Evolutionary conservation across 1,284 basidiomycete species (phyloP), one percentile per base, ranked within the genome.

Genomic region (Boletellus sp.): DNA sequence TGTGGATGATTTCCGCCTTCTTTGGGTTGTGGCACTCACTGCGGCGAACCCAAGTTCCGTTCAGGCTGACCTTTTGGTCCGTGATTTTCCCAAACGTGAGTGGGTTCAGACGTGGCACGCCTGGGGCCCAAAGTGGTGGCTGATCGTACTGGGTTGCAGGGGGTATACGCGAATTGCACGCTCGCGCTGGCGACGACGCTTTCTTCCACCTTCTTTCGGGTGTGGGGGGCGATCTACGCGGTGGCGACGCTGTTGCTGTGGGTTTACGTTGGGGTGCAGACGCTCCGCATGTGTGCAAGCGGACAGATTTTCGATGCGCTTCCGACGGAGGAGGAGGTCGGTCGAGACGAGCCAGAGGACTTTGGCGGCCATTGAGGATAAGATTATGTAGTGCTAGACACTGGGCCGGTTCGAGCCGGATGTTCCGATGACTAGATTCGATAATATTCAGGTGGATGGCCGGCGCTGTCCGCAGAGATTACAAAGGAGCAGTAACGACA

Each of bases 91-190:
- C 82, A 8, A 83, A 81, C 53, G 83, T 82, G 56, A 35, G 78
- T 72, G 22, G n/a, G n/a, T n/a, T n/a, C n/a, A n/a, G 41, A 26
- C 37, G 22, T 33, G 32, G 32, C 15, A 33, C 15, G 12, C 11
- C 12, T 8, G 24, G 24, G 24, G 4, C 24, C 5, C 28, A 30
- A 30, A 30, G 28, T 10, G 46, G 40, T n/a, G 37, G 51, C 41
- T 53, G 40, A 63, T 46, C 4, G 26, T 26, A n/a, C 5, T 8
- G 30, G 5, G 37, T 32, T 22, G 35, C 18, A 81, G 80, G 76
- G 82, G 21, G 84, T 86, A 1, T 87, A 84, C 51, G 81, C 84
- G 1, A 82, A 82, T 35, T 72, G 85, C 3, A 85, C 85, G 0
- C 76, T 84, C 16, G 69, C 71, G 21, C 71, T 89, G 0, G 77